Conservation (phyloP, 371 early-diverging fungal genomes). For the Encephalitozoon cuniculi region DNA sequence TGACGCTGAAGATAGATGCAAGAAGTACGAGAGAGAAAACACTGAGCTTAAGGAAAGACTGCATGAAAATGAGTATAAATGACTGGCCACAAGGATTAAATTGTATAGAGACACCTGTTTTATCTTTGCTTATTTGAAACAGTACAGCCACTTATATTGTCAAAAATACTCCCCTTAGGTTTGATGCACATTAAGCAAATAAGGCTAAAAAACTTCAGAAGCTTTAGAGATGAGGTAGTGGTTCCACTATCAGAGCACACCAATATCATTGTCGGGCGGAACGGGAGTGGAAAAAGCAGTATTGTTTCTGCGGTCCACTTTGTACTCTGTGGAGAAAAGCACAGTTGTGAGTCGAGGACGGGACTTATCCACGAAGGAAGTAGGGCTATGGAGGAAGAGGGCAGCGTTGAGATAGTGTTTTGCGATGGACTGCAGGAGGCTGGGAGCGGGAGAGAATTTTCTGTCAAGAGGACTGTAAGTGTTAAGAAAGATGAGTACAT, state of each 20-base stretch:
- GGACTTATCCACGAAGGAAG: slow-evolving; percentile 72
- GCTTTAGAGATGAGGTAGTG: slow-evolving; percentile 36
- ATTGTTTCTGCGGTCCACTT: slow-evolving; percentile 92
- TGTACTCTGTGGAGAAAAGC: slow-evolving; percentile 68
- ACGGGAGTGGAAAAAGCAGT: slow-evolving; percentile 97
- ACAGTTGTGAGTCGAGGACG: slow-evolving; percentile 81
- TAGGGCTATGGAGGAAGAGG: slow-evolving; percentile 57
- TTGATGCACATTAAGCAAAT: slow-evolving; percentile 52
- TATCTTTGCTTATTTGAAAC: neutral
- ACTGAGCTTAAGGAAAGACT: neutral
- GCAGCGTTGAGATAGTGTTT: slow-evolving; percentile 88
- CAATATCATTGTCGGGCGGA: slow-evolving; percentile 68
- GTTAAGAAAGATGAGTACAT: slow-evolving; percentile 91
- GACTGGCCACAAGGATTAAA: neutral
- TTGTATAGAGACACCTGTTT: neutral
- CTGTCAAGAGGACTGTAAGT: slow-evolving; percentile 80
- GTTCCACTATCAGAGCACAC: slow-evolving; percentile 25
- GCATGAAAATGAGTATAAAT: neutral
- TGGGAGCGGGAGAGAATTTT: slow-evolving; percentile 73
- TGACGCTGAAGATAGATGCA: neutral
- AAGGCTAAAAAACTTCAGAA: slow-evolving; percentile 54
- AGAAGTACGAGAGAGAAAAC: slow-evolving; percentile 8
- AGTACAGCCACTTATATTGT: neutral
- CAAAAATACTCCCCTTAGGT: neutral
- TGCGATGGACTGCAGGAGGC: slow-evolving; percentile 85